phyloP scores from a whole-genome alignment of 1,284 basidiomycete species.

The Ustilago tritici region DNA sequence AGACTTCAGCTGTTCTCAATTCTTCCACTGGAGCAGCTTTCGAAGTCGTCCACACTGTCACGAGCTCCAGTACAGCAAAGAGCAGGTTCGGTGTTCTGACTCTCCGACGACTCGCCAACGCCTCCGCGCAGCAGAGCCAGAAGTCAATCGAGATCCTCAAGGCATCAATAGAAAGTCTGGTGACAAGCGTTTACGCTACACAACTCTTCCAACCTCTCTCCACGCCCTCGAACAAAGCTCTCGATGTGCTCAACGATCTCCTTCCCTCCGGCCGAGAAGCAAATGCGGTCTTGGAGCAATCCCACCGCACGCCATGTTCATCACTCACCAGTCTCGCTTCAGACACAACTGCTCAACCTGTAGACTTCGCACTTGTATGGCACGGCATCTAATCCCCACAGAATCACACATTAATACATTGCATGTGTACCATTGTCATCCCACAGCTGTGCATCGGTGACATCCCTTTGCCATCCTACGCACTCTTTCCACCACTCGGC shows the following conservation, averaged over 20 bases:
- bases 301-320: slow-evolving; percentile 28
- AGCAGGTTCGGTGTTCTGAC: slow-evolving; percentile 38
- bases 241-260: neutral
- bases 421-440: neutral
- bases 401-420: neutral
- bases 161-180: neutral
- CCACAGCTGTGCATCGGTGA: too few relatives aligned
- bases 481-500: neutral
- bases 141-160: neutral
- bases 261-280: neutral
- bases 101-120: slow-evolving; percentile 4
- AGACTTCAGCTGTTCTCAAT: neutral
- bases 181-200: slow-evolving; percentile 11
- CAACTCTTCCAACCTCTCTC: slow-evolving; percentile 24
- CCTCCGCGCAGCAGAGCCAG: neutral
- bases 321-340: slow-evolving; percentile 12
- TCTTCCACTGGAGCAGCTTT: neutral
- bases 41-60: slow-evolving; percentile 20
- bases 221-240: neutral
- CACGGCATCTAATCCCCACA: slow-evolving; percentile 31
- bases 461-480: neutral
- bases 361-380: slow-evolving; percentile 42
- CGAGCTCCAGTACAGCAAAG: slow-evolving; percentile 10
- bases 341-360: slow-evolving; percentile 5
- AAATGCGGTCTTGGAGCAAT: neutral